Evolutionary conservation across 257 asterid species (phyloP).

Genomic region (Lycium barbarum): DNA sequence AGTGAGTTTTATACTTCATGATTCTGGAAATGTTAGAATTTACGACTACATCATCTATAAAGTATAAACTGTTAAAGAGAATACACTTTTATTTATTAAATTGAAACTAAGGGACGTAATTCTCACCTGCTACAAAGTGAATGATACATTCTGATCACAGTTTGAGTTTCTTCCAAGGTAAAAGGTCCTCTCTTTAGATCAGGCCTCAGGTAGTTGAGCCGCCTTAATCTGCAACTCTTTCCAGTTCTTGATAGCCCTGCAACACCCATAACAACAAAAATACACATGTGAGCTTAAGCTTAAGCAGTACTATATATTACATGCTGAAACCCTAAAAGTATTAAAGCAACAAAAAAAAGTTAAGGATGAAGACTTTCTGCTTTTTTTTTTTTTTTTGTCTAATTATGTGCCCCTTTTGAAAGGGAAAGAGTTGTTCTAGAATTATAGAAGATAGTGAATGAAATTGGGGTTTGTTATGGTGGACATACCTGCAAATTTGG

Average conservation of each 20-base stretch:
- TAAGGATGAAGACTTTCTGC: not conserved
- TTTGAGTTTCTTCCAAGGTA: slow-evolving; percentile 4
- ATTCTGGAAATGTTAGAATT: not conserved
- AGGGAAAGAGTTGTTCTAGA: too few species aligned
- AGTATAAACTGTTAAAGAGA: too few species aligned
- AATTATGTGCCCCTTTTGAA: too few species aligned
- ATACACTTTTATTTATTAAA: too few species aligned
- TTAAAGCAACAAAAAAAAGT: not conserved
- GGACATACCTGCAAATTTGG: slow-evolving; percentile 26
- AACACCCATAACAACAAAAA: not conserved
- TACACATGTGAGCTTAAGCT: not conserved
- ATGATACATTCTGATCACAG: slow-evolving; percentile 13
- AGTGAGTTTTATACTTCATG: not conserved
- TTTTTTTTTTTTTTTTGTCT: too few species aligned
- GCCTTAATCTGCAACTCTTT: slow-evolving; percentile 25
- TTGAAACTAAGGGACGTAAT: not conserved
- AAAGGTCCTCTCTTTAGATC: slow-evolving; percentile 29
- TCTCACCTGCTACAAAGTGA: slow-evolving; percentile 22
- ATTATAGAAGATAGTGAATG: too few species aligned
- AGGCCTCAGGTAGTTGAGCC: slow-evolving; percentile 27
- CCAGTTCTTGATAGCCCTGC: slow-evolving; percentile 25
- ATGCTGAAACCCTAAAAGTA: not conserved
- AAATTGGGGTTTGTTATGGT: not conserved
- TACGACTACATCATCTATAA: too few species aligned
- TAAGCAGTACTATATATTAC: not conserved